Evolutionary conservation across 1,139 yeast species (phyloP), one percentile per base, ranked within the genome.

Genomic region (Pichia norvegensis): DNA sequence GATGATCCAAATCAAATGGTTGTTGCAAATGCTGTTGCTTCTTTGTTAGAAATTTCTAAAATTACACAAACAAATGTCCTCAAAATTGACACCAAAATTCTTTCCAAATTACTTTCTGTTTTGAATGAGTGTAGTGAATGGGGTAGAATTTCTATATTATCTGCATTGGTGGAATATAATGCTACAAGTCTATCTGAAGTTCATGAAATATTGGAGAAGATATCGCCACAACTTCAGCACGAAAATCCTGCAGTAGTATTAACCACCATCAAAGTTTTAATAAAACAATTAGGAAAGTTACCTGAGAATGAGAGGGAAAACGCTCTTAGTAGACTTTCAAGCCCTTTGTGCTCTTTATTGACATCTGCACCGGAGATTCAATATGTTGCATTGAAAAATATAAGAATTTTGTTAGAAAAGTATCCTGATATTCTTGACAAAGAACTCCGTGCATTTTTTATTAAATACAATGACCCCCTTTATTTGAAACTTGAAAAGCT

Each of bases 61-160:
- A 69, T 54, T 53, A 77, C 63, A 49, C 46, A 50, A 13, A 54
- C 60, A 64, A 76, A 66, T 49, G 67, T 60, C 57, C 70, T 64
- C 56, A 65, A 57, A 16, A 61, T 75, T 41, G 68, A 72, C 50
- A 51, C 69, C 16, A 69, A 68, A 27, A 70, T 79, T 43, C 71
- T 85, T 46, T 78, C 78, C 54, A 82, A 76, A 61, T 73, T 92
- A 51, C 70, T 94, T 50, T 72, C 80, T 55, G 95, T 96, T 27
- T 72, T 94, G 54, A 90, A 90, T 64, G 99, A 94, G 67, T 92
- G 97, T 67, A 90, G 97, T 1, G 99, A 94, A 67, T 94, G 99
- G 99, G 98, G 98, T 7, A 77, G 98, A 60, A 85, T 92, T 54
- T 81, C 97, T 2, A 85, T 94, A 41, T 72, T 94, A 53, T 78